Conservation (phyloP, 2,329 filamentous ascomycete species). For the Zymoseptoria passerinii region DNA sequence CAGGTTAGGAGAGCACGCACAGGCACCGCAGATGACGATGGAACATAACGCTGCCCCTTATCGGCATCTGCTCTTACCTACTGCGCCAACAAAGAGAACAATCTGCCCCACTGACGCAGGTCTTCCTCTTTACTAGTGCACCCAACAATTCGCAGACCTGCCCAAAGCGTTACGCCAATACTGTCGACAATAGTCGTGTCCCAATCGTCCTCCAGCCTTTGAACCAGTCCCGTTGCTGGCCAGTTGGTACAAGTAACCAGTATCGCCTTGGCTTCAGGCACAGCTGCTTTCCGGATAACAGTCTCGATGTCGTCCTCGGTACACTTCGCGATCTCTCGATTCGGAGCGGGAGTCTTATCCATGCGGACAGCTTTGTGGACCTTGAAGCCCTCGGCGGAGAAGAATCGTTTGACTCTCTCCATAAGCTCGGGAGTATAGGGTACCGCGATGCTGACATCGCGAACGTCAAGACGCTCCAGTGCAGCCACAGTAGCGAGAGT, state of each 20-base stretch:
- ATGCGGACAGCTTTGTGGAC: slow-evolving; percentile 9
- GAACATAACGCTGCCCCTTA: too few species aligned
- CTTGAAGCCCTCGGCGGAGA: slow-evolving; percentile 5
- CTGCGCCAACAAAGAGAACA: slow-evolving; percentile 5
- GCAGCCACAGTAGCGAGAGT: slow-evolving; percentile 19
- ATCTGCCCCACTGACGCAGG: slow-evolving; percentile 12
- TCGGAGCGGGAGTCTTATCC: slow-evolving; percentile 8
- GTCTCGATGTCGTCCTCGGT: slow-evolving; percentile 17
- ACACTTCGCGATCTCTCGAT: slow-evolving; percentile 15
- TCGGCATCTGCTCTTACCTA: too few species aligned
- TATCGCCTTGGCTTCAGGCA: slow-evolving; percentile 23
- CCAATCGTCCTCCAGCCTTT: slow-evolving; percentile 25
- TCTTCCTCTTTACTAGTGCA: background rate
- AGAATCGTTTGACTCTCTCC: slow-evolving; percentile 14
- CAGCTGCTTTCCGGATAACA: slow-evolving; percentile 22
- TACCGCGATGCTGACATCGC: slow-evolving; percentile 15
- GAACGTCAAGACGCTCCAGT: slow-evolving; percentile 7
- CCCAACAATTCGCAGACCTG: slow-evolving; percentile 19
- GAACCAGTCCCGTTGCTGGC: slow-evolving; percentile 24
- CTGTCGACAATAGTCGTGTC: slow-evolving; percentile 28
- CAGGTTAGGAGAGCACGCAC: too few species aligned
- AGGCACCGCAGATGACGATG: too few species aligned
- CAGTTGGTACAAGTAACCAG: slow-evolving; percentile 30
- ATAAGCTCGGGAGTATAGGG: slow-evolving; percentile 14
- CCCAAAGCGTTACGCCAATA: slow-evolving; percentile 29